phyloP scores from a whole-genome alignment of 2,329 filamentous ascomycete species.

The Colletotrichum truncatum region DNA sequence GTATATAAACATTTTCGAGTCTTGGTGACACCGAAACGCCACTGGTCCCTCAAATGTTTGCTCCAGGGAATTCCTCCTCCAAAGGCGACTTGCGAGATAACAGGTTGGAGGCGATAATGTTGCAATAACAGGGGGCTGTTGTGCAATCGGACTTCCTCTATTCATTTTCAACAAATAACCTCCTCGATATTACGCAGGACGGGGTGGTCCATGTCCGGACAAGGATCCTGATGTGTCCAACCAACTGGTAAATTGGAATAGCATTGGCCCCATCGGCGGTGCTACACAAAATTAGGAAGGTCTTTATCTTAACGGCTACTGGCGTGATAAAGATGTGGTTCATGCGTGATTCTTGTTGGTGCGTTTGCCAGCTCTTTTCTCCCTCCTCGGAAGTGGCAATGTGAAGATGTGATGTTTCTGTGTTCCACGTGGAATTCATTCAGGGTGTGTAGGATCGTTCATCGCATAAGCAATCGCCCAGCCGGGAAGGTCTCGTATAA shows the following conservation, averaged over 20 bases:
- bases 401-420: too few relatives aligned
- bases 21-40: too few relatives aligned
- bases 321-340: background rate
- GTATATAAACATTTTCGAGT: background rate
- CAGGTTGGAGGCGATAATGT: background rate
- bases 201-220: background rate
- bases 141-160: background rate
- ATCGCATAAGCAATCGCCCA: conserved; percentile 14
- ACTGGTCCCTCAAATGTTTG: too few relatives aligned
- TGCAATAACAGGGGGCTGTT: conserved; percentile 1
- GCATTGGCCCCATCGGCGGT: background rate
- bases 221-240: background rate
- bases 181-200: background rate
- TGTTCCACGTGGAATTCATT: background rate
- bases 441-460: background rate
- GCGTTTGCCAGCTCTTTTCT: background rate
- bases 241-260: background rate
- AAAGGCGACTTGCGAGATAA: background rate
- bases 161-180: background rate
- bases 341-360: background rate
- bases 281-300: conserved; percentile 10
- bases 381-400: background rate
- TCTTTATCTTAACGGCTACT: background rate
- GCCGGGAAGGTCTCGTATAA: conserved; percentile 11
- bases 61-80: too few relatives aligned